A percentile compares a stretch with the other conserved stretches of the same genome.
Conservation (phyloP, 306 rosid species). For the Vigna radiata region DNA sequence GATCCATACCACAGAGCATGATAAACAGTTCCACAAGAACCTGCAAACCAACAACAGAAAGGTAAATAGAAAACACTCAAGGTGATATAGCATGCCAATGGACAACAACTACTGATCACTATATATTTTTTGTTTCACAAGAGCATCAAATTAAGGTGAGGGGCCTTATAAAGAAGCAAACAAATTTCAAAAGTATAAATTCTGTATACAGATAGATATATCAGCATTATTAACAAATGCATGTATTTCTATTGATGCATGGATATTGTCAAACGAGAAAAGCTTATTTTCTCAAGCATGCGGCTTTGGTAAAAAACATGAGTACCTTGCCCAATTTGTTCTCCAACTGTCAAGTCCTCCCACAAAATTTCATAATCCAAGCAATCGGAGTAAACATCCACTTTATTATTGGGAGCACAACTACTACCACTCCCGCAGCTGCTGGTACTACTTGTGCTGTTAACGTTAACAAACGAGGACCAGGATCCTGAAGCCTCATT, state of each 20-base stretch:
- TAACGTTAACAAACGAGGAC: constrained; percentile 76
- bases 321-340: constrained; percentile 96
- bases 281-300: constrained; percentile 40
- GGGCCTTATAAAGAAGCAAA: constrained; percentile 13
- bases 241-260: constrained; percentile 11
- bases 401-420: constrained; percentile 66
- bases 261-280: constrained; percentile 32
- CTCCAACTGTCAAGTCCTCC: constrained; percentile 96
- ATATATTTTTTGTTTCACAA: constrained; percentile 26
- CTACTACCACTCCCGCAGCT: constrained; percentile 95
- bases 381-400: constrained; percentile 79
- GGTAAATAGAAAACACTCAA: constrained; percentile 30
- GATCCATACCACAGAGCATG: constrained; percentile 99
- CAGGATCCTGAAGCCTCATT: constrained; percentile 91
- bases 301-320: constrained; percentile 7
- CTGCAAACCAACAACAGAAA: constrained; percentile 63
- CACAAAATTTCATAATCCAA: constrained; percentile 93
- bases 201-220: constrained; percentile 12
- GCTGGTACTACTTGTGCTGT: constrained; percentile 94
- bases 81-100: constrained; percentile 37
- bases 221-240: neutral
- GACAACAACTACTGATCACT: constrained; percentile 26
- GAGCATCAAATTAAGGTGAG: neutral
- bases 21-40: constrained; percentile 99
- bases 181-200: constrained; percentile 23